These are phyloP conservation scores for Crithidia mellificae DNA, from an alignment of 208 protist species.

Conservation along the genomic window DNA sequence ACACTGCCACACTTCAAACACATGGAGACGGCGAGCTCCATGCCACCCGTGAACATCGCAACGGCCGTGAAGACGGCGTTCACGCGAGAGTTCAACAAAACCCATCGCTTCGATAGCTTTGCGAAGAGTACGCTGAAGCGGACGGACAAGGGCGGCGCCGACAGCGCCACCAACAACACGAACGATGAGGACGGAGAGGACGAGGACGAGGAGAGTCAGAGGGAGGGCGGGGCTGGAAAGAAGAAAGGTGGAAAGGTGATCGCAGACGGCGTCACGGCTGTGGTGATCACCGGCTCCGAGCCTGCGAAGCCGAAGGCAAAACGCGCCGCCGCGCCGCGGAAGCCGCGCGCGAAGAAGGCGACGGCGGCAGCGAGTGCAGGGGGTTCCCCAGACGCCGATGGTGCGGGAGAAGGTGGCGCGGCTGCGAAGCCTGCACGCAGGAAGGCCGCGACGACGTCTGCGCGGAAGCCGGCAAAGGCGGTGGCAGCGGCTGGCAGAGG, in stretches of 20 bases:
- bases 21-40: conserved; percentile 40
- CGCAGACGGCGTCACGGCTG: conserved; percentile 27
- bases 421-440: conserved; percentile 27
- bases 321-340: conserved; percentile 2
- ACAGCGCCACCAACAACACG: background rate
- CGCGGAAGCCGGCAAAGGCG: conserved; percentile 24
- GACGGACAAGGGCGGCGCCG: conserved; percentile 29
- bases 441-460: conserved; percentile 26
- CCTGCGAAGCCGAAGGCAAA: conserved; percentile 21
- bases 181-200: conserved; percentile 19
- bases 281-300: conserved; percentile 5
- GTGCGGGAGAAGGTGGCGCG: background rate
- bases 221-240: conserved; percentile 2
- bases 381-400: too few species aligned
- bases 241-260: conserved; percentile 20
- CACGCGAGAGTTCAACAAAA: conserved; percentile 89
- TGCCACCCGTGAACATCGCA: conserved; percentile 41
- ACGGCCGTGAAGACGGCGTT: conserved; percentile 87
- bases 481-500: background rate
- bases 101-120: conserved; percentile 74
- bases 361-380: background rate
- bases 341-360: conserved; percentile 32
- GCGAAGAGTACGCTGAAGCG: conserved; percentile 54
- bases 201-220: conserved; percentile 22
- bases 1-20: conserved; percentile 72